Evolutionary conservation across 2,329 filamentous ascomycete genomes (phyloP), one percentile per base, ranked within the genome.

Genomic region (Cercospora janseana): DNA sequence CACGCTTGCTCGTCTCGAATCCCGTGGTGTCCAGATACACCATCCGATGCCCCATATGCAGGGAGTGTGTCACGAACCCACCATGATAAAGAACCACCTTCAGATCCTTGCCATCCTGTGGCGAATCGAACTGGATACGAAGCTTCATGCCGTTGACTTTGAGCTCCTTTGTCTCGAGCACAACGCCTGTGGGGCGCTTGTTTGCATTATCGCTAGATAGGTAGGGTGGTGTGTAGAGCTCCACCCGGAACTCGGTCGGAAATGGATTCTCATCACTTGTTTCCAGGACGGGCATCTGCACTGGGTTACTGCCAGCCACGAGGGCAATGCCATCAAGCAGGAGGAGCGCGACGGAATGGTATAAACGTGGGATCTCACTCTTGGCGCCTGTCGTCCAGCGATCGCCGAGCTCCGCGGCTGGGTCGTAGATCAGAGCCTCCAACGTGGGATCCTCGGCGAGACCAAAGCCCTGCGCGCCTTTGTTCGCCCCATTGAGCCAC

Each of bases 31-130:
- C 79, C 31, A 83, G 68, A 58, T 75, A 74, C 31, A 77, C 50
- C 75, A 82, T 78, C 8, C 79, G 74, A 56, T 81, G 79, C 34
- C 79, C 78, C 80, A 83, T 83, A 61, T 83, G 80, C 15, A 83
- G 61, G 1, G 73, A 76, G 64, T 83, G 80, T 27, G 80, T 83
- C 32, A 82, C 76, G 57, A 80, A 83, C 4, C 80, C 80, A 34
- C 78, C 78, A 58, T 81, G 75, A 64, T 82, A 81, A 15, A 83
- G 70, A 3, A 70, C 68, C 13, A 81, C 70, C 60, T 77, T 76
- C 45, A 77, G 68, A 2, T 60, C 63, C 56, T 74, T 69, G 2
- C 74, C 70, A 34, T 66, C 68, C 29, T 67, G 56, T 13, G 72
- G 72, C 10, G 68, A 68, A 9, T 61, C 74, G 63, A 82, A 80